Evolutionary conservation across 2,329 filamentous ascomycete species (phyloP).

Genomic region (Fusarium sulawesiense): DNA sequence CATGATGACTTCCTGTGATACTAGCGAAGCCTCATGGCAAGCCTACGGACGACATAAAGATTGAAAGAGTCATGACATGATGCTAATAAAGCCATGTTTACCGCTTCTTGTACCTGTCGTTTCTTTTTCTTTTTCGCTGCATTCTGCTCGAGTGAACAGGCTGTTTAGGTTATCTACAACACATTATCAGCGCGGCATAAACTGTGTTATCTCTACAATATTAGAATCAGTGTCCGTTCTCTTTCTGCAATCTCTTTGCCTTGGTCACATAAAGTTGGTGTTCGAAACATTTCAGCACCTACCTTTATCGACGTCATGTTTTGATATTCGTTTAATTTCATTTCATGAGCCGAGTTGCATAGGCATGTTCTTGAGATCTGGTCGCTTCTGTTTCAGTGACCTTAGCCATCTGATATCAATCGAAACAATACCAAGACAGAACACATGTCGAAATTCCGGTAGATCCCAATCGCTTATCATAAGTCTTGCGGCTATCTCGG

Average conservation of each 20-base stretch:
- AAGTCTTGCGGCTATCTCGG: too few relatives aligned
- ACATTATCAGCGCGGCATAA: background rate
- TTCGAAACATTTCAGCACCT: background rate
- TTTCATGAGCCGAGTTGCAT: background rate
- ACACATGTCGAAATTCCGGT: too few relatives aligned
- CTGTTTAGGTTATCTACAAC: too few relatives aligned
- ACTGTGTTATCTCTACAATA: background rate
- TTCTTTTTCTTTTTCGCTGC: background rate
- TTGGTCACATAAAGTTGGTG: background rate
- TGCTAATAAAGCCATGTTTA: background rate
- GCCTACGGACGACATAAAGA: background rate
- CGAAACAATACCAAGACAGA: too few relatives aligned
- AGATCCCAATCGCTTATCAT: slow-evolving; percentile 62
- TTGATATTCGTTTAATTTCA: background rate
- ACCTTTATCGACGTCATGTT: background rate
- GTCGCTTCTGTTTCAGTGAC: background rate
- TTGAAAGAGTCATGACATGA: background rate
- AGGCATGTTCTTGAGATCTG: background rate
- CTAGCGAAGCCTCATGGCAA: background rate
- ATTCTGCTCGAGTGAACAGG: background rate
- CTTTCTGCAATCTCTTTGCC: background rate
- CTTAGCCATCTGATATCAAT: background rate
- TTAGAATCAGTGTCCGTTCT: background rate
- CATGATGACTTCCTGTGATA: background rate
- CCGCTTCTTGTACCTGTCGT: background rate